Evolutionary conservation across 495 filamentous ascomycete genomes (phyloP).

Genomic region (Penicillium maclennaniae): DNA sequence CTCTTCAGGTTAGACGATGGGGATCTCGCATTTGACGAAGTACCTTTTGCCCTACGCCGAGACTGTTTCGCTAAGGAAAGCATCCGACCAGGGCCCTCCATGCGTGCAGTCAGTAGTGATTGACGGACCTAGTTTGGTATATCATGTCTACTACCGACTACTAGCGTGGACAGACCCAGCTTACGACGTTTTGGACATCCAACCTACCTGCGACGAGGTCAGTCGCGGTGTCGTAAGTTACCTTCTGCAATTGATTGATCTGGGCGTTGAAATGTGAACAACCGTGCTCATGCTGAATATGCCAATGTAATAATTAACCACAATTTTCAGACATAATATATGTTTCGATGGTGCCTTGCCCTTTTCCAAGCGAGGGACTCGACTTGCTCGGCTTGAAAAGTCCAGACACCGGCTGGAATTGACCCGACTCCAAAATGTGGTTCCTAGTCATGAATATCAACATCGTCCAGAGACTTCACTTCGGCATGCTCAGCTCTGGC

Average conservation of each 20-base stretch:
- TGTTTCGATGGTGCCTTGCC: slow-evolving; percentile 80
- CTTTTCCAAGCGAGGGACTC: slow-evolving; percentile 47
- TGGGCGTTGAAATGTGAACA: slow-evolving; percentile 58
- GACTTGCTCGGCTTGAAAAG: slow-evolving; percentile 49
- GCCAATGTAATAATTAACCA: slow-evolving; percentile 8
- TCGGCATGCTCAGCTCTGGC: slow-evolving; percentile 23
- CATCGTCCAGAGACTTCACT: slow-evolving; percentile 8
- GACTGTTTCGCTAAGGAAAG: slow-evolving; percentile 35
- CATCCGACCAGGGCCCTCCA: background rate
- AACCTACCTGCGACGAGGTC: slow-evolving; percentile 60
- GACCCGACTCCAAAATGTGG: slow-evolving; percentile 21
- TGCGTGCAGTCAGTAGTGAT: slow-evolving; percentile 51
- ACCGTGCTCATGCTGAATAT: background rate
- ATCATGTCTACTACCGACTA: slow-evolving; percentile 60
- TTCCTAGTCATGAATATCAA: slow-evolving; percentile 3
- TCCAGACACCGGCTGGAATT: slow-evolving; percentile 38
- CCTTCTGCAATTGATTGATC: slow-evolving; percentile 49
- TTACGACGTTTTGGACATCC: slow-evolving; percentile 44
- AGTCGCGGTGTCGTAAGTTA: slow-evolving; percentile 57
- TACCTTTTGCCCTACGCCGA: slow-evolving; percentile 57
- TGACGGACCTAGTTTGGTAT: slow-evolving; percentile 73
- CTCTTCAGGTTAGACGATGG: slow-evolving; percentile 48
- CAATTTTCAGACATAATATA: slow-evolving; percentile 42
- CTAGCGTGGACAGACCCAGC: slow-evolving; percentile 32
- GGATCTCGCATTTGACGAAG: slow-evolving; percentile 60